Evolutionary conservation across 371 early-diverging fungal genomes (phyloP), one percentile per base, ranked within the genome.

Genomic region (Spraguea lophii): DNA sequence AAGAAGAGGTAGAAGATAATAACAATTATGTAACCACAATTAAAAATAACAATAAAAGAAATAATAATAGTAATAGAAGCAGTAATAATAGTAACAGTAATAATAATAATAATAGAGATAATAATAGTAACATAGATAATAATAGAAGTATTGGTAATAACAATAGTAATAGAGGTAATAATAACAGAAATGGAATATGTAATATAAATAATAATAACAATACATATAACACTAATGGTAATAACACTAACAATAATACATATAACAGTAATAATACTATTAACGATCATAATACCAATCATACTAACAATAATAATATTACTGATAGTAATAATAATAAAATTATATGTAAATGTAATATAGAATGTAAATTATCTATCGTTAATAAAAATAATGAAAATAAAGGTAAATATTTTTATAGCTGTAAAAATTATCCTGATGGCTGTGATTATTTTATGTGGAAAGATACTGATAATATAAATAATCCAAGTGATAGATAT

Each of bases 321-420:
- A 10, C 6, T 22, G 37, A 39, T 2, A 39, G 54, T 23, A 52
- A 46, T 3, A 48, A 58, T 9, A 40, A 41, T 3, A 67, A 53
- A 24, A 68, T 72, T 9, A 52, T 57, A 17, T 81, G 81, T 49
- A 46, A 62, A 4, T 81, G 82, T 52, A 69, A 71, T 1, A 52
- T 61, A 16, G 47, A 72, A 20, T 63, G 73, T 23, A 62, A 72
- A 0, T 56, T 59, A 24, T 52, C 66, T 17, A 63, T 61, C 7
- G 73, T 73, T 0, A 49, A 38, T 0, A 78, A 76, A 45, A 74
- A 75, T 24, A 78, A 78, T 0, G 65, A 75, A 3, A 81, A 79
- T 56, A 70, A 74, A 59, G 78, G 77, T 15, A 69, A 57, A 43
- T 7, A 43, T 4, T 73, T 67, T 49, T 67, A 56, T 43, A 42